Conservation (phyloP, 768 basidiomycete species). For the Piloderma croceum region DNA sequence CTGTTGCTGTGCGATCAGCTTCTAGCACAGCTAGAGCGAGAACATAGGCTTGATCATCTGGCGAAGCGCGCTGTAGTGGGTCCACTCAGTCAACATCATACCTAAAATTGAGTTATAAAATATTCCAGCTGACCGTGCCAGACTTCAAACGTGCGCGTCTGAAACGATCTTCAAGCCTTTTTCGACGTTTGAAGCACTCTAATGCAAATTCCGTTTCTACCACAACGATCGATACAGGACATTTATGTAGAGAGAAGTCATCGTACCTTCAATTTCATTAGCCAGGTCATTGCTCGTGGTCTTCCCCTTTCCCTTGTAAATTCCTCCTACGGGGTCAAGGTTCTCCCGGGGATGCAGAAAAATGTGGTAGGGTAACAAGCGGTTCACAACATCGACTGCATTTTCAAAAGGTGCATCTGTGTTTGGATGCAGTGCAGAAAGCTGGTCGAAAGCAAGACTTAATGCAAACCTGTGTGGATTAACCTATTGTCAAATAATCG, state of each 20-base stretch:
- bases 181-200: constrained; percentile 55
- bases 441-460: constrained; percentile 59
- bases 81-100: constrained; percentile 1
- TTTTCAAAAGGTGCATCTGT: constrained; percentile 65
- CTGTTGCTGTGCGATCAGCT: constrained; percentile 57
- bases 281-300: constrained; percentile 40
- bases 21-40: constrained; percentile 63
- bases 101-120: not conserved
- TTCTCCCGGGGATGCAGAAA: constrained; percentile 74
- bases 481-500: constrained; percentile 1
- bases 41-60: constrained; percentile 57
- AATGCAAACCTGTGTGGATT: constrained; percentile 42
- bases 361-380: constrained; percentile 75
- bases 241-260: not conserved
- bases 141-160: constrained; percentile 44
- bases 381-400: constrained; percentile 55
- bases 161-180: constrained; percentile 54
- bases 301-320: constrained; percentile 60
- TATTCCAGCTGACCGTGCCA: constrained; percentile 45
- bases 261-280: constrained; percentile 50
- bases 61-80: constrained; percentile 48
- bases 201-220: constrained; percentile 69
- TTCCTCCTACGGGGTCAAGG: constrained; percentile 28
- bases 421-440: constrained; percentile 55
- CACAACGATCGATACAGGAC: constrained; percentile 9